A percentile compares a stretch with the other conserved stretches of the same genome.
These are phyloP conservation scores for Lactarius sp. DNA, from an alignment of 768 basidiomycete genomes.

Conservation along the genomic window DNA sequence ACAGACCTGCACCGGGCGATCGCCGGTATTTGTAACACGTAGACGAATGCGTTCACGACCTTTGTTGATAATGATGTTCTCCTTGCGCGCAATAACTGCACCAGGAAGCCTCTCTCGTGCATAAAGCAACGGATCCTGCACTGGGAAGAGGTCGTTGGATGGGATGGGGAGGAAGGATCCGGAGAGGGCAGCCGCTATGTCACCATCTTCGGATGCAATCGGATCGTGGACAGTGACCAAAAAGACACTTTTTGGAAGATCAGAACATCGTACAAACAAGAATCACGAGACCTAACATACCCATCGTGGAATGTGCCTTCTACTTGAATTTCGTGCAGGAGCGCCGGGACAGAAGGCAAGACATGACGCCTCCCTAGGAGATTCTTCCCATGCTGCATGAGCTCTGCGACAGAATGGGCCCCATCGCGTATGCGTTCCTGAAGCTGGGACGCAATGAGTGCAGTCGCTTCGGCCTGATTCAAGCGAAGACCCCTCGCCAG, in stretches of 20 bases:
- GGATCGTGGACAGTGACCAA: constrained; percentile 98
- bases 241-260: constrained; percentile 59
- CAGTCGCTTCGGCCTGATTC: constrained; percentile 83
- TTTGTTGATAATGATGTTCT: constrained; percentile 69
- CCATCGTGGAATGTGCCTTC: constrained; percentile 90
- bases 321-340: constrained; percentile 86
- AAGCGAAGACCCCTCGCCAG: constrained; percentile 88
- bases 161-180: constrained; percentile 91
- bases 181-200: constrained; percentile 82
- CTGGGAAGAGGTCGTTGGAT: constrained; percentile 56
- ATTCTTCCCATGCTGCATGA: constrained; percentile 92
- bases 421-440: constrained; percentile 97
- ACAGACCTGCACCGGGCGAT: constrained; percentile 85
- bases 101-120: constrained; percentile 60
- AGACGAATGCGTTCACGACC: constrained; percentile 65
- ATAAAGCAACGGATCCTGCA: constrained; percentile 45
- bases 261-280: constrained; percentile 18
- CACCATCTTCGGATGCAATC: constrained; percentile 75
- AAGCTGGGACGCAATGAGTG: constrained; percentile 85
- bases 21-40: constrained; percentile 84
- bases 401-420: constrained; percentile 69
- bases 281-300: constrained; percentile 38
- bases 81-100: constrained; percentile 61
- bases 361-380: constrained; percentile 88
- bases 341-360: constrained; percentile 66